A percentile compares a stretch with the other conserved stretches of the same genome.
Conservation (phyloP, 495 filamentous ascomycete genomes). For the Annulohypoxylon moriforme region DNA sequence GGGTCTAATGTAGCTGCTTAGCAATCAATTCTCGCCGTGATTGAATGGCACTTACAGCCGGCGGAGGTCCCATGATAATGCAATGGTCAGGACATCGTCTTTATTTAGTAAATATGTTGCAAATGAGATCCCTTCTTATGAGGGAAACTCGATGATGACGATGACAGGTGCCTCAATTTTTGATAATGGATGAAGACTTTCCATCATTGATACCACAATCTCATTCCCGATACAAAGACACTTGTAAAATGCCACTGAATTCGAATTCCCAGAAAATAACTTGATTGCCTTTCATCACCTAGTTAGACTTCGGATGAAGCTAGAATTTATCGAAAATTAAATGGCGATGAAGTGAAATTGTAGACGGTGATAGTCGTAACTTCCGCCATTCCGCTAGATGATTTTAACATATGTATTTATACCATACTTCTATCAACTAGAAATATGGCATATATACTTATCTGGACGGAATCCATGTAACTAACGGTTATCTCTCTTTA, state of each 20-base stretch:
- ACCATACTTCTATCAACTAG: too few species aligned
- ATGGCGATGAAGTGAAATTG: too few species aligned
- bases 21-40: background rate
- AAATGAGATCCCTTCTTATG: background rate
- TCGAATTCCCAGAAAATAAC: background rate
- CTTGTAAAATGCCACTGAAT: background rate
- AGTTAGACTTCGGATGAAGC: background rate
- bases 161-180: background rate
- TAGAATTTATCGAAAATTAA: too few species aligned
- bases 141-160: background rate
- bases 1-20: constrained; percentile 47
- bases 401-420: too few species aligned
- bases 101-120: background rate
- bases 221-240: too few species aligned
- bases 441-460: too few species aligned
- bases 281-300: too few species aligned
- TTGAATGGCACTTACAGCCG: constrained; percentile 34
- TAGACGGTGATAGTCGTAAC: too few species aligned
- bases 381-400: too few species aligned
- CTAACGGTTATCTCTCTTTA: too few species aligned
- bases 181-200: background rate
- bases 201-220: background rate
- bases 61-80: constrained; percentile 41
- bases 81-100: background rate
- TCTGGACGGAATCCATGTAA: too few species aligned